Evolutionary conservation across 2,329 filamentous ascomycete species (phyloP), one percentile per base, ranked within the genome.

Genomic region (Daldinia eschscholtzii): DNA sequence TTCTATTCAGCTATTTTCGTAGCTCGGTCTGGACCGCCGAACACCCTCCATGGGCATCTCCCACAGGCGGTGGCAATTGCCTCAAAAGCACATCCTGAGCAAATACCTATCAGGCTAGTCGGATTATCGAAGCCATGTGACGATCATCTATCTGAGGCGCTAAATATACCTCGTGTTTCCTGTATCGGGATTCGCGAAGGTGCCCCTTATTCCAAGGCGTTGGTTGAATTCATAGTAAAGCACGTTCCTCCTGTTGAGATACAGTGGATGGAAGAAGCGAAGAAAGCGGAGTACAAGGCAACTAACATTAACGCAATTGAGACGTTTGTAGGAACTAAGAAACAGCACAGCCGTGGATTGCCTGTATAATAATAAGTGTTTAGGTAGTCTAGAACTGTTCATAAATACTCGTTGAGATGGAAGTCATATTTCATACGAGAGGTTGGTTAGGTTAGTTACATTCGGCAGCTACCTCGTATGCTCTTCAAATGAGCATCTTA

Each of bases 151-250:
- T 86, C 86, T 55, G 78, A 80, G 33, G 83, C 83, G 20, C 81
- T 93, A 3, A 87, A 87, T 1, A 83, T 93, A 9, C 88, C 89
- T 0, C 84, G 89, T 37, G 89, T 89, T 0, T 91, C 90, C 1
- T 88, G 89, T 23, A 80, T 93, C 35, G 91, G 86, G 0, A 77
- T 93, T 6, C 78, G 83, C 20, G 81, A 82, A 6, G 84, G 81
- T 41, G 88, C 90, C 0, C 88, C 89, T 0, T 85, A 87, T 46
- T 83, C 87, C 0, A 83, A 83, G 57, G 83, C 86, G 0, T 76
- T 93, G 9, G 76, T 90, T 26, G 83, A 88, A 3, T 87, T 89
- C 71, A 83, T 89, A 1, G 78, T 82, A 33, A 80, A 84, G 39
- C 80, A 82, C 62, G 87, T 92, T 1, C 78, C 82, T 1, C 77